A percentile compares a stretch with the other conserved stretches of the same genome.
Evolutionary conservation across 169 alveolate genomes (phyloP).

Genomic region (Eimeria brunetti): DNA sequence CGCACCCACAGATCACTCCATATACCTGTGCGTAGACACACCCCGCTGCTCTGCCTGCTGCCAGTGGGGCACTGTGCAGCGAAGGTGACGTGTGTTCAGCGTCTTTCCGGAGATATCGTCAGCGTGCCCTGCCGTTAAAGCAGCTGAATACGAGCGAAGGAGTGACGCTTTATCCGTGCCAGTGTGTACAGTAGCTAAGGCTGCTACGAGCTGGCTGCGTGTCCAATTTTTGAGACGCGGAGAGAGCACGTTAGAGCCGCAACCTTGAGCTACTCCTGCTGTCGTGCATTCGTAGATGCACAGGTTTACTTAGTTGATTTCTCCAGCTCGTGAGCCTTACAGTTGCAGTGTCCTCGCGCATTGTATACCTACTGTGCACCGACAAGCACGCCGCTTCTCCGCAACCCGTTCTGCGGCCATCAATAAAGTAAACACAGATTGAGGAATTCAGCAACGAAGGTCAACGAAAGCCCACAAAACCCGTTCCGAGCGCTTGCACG

Average conservation of each 20-base stretch:
- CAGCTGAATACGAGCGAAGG: background rate
- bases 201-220: background rate
- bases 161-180: background rate
- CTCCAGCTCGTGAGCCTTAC: too few species aligned
- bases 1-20: background rate
- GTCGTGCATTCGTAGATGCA: background rate
- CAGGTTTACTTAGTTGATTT: background rate
- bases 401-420: too few species aligned
- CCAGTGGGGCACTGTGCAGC: background rate
- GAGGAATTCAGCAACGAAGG: too few species aligned
- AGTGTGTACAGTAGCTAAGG: background rate
- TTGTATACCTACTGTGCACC: too few species aligned
- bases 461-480: too few species aligned
- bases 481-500: too few species aligned
- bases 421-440: too few species aligned
- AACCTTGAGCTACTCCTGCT: background rate
- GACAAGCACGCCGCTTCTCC: too few species aligned
- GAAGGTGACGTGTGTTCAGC: background rate
- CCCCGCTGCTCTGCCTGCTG: background rate
- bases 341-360: too few species aligned
- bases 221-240: background rate
- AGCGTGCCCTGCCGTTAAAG: background rate
- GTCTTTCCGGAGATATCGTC: background rate
- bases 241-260: background rate
- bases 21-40: background rate